Evolutionary conservation across 1,284 basidiomycete genomes (phyloP), one percentile per base, ranked within the genome.

Genomic region (Trichosporon sp.): DNA sequence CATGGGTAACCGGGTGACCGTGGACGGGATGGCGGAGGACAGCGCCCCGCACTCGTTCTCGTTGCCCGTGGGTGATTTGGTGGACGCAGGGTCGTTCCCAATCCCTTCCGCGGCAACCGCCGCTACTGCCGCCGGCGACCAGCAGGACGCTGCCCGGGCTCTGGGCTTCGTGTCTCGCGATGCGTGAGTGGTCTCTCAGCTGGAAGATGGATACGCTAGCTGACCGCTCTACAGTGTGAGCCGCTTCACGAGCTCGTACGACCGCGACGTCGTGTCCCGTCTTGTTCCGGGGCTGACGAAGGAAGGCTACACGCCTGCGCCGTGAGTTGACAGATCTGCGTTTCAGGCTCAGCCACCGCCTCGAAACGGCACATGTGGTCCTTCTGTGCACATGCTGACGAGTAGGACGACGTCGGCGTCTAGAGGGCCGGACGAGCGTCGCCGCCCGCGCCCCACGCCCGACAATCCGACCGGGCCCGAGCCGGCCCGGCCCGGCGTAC

Each of bases 1-100:
- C 27, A 81, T 85, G 72, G 85, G 85, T 0, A 78, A 72, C 1
- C 76, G 84, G 60, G 76, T 81, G 0, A 76, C 84, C 67, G 74
- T 85, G 13, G 83, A 83, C 62, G 85, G 77, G 1, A 83, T 83
- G 72, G 83, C 83, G 1, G 82, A 85, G 85, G 83, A 85, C 64
- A 82, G 83, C 56, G 79, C 81, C 44, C 85, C 86, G 2, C 75
- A 82, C 68, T 82, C 81, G 3, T 68, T 85, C 66, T 81, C 81
- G 6, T 56, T 81, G 3, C 69, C 82, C 1, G 70, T 80, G 1
- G 67, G 68, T 5, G 85, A 86, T 62, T 34, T 86, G 0, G 65
- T 82, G 8, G 72, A 81, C 34, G 68, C 76, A 5, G 75, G 82
- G 0, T 67, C 73, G 1, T 82, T 82, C 73, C 80, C 80, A 8